A percentile compares a stretch with the other conserved stretches of the same genome.
Conservation (phyloP, 2,329 filamentous ascomycete genomes). For the Fusarium sublunatum region DNA sequence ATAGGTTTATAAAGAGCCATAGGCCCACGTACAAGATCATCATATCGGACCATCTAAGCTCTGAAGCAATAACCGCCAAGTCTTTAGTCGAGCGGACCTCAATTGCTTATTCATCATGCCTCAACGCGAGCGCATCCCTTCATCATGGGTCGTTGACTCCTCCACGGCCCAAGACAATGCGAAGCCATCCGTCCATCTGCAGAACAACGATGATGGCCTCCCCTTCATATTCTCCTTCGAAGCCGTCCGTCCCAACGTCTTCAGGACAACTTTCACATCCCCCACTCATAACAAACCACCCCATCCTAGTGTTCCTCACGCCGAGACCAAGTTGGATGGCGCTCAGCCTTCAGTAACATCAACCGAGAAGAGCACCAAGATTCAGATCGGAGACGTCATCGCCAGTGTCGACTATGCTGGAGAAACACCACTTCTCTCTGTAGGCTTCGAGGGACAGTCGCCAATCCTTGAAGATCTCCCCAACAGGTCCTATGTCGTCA, state of each 20-base stretch:
- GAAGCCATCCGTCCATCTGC: conserved; percentile 37
- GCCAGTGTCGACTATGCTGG: conserved; percentile 69
- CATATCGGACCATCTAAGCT: background rate
- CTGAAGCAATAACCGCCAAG: no score
- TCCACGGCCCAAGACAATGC: conserved; percentile 49
- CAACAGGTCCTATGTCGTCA: conserved; percentile 72
- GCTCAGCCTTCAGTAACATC: conserved; percentile 49
- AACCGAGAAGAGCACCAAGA: conserved; percentile 51
- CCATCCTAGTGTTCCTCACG: conserved; percentile 68
- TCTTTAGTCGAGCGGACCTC: background rate
- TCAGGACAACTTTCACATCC: conserved; percentile 75
- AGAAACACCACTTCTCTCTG: conserved; percentile 64
- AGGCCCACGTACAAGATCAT: background rate
- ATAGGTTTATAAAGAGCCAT: background rate
- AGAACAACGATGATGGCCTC: conserved; percentile 42
- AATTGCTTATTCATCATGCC: conserved; percentile 32
- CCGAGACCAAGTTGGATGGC: conserved; percentile 49
- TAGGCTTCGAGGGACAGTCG: conserved; percentile 61
- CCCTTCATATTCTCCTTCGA: conserved; percentile 72
- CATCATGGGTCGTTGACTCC: conserved; percentile 40
- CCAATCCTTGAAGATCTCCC: conserved; percentile 72
- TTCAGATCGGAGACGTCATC: conserved; percentile 60
- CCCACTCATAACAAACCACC: conserved; percentile 71
- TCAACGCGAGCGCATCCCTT: conserved; percentile 47
- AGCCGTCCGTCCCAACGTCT: conserved; percentile 69